Base-by-base conservation (phyloP, 129 eudicot genomes). In the Heracleum sosnowskyi region DNA sequence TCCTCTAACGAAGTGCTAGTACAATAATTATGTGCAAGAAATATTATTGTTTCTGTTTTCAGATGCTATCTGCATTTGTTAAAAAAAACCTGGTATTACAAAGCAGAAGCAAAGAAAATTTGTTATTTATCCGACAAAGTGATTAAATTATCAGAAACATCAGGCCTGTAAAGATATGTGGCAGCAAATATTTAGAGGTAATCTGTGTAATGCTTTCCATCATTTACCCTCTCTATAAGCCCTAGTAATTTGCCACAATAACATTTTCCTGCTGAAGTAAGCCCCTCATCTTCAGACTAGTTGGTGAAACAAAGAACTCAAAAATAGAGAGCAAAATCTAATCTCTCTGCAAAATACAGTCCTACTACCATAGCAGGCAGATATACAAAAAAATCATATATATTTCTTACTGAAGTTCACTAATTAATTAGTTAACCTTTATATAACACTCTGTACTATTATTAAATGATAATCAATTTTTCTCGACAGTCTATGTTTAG, bases 21-120 rank as follows among this genome's bases (percentile, higher is more conserved):
- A 5, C 24, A 31, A 63, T 69, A 39, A n/a, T 24, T 37, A 40
- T 70, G 46, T n/a, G 82, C 82, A 72, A n/a, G n/a, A 41, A 60
- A 63, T 53, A 6, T 22, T 53, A 22, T 24, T n/a, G 66, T n/a
- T 57, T n/a, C 66, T 57, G 66, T n/a, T n/a, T 24, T 3, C 16
- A 57, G 5, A 57, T 57, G 33, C 33, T 7, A 20, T 24, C 63
- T 53, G 28, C 63, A n/a, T 57, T 10, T 57, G 11, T n/a, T 0
- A 8, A 9, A 1, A 57, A 57, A 57, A n/a, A 0, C 66, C 53
- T 4, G 7, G 53, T 17, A 15, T 47, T 47, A 16, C 22, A 47
- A 17, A 47, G 22, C 53, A 47, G 22, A 47, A 16, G 51, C 53
- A 47, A 22, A 47, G 7, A 47, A 17, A 47, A 4, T 16, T 47